These are phyloP conservation scores for Eucalyptus polyanthemos DNA, from an alignment of 345 rosid genomes.

Conservation along the genomic window DNA sequence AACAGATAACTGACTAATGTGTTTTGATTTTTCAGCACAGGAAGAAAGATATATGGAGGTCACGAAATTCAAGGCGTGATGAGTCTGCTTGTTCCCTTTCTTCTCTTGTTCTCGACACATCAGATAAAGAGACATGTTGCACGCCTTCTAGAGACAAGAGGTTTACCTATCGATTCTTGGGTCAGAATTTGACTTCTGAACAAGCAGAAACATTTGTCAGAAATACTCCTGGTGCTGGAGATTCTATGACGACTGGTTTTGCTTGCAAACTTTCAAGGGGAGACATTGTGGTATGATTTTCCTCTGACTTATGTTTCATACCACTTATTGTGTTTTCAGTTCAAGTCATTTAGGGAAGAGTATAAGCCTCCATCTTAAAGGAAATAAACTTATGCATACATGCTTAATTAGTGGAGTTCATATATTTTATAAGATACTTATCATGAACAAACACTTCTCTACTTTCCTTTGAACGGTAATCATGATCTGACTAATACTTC, in stretches of 20 bases:
- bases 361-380: background rate
- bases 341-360: background rate
- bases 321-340: background rate
- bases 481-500: background rate
- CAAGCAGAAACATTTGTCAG: conserved; percentile 12
- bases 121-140: conserved; percentile 22
- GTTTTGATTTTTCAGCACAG: conserved; percentile 34
- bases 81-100: conserved; percentile 37
- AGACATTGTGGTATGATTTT: conserved; percentile 68
- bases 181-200: conserved; percentile 15
- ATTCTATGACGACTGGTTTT: conserved; percentile 28
- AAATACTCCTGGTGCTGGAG: conserved; percentile 9
- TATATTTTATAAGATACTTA: background rate
- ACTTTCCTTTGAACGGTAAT: background rate
- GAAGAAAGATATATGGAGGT: conserved; percentile 44
- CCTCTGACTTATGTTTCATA: background rate
- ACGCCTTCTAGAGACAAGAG: conserved; percentile 35
- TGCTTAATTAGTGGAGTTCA: background rate
- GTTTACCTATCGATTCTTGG: conserved; percentile 68
- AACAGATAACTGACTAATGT: background rate
- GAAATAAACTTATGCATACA: background rate
- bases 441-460: background rate
- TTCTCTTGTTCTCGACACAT: conserved; percentile 69
- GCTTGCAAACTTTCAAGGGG: conserved; percentile 62
- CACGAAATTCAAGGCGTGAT: conserved; percentile 26